A percentile compares a stretch with the other conserved stretches of the same genome.
Evolutionary conservation across 495 filamentous ascomycete genomes (phyloP).

Genomic region (Beverwykella pulmonaria): DNA sequence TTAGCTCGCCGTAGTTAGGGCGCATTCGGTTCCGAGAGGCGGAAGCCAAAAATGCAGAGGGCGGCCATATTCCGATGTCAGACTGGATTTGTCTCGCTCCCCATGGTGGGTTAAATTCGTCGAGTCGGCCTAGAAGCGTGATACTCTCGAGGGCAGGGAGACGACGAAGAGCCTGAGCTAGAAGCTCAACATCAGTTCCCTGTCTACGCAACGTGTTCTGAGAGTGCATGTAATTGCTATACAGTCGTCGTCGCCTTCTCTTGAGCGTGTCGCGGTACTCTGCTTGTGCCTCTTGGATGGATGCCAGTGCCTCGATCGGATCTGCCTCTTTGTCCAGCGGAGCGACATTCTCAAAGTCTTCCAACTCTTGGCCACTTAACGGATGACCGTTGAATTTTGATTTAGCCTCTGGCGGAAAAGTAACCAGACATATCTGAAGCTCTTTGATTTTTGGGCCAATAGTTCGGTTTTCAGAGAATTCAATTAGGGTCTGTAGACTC

Average conservation of each 20-base stretch:
- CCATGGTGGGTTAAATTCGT: neutral
- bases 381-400: neutral
- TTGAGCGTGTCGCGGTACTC: neutral
- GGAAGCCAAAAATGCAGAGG: neutral
- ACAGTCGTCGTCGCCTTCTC: neutral
- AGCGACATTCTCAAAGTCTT: neutral
- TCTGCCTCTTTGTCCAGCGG: too few relatives aligned
- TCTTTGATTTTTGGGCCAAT: neutral
- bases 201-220: constrained; percentile 13
- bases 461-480: neutral
- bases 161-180: constrained; percentile 5
- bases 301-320: neutral
- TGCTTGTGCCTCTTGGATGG: neutral
- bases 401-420: neutral
- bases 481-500: neutral
- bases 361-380: neutral
- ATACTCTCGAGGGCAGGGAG: constrained; percentile 11
- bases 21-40: neutral
- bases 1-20: neutral
- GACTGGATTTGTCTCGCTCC: neutral
- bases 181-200: constrained; percentile 10
- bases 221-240: neutral
- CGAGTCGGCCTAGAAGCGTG: neutral
- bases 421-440: constrained; percentile 3
- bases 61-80: constrained; percentile 7